Conservation (phyloP, 2,329 filamentous ascomycete species). For the Albifimbria verrucaria region DNA sequence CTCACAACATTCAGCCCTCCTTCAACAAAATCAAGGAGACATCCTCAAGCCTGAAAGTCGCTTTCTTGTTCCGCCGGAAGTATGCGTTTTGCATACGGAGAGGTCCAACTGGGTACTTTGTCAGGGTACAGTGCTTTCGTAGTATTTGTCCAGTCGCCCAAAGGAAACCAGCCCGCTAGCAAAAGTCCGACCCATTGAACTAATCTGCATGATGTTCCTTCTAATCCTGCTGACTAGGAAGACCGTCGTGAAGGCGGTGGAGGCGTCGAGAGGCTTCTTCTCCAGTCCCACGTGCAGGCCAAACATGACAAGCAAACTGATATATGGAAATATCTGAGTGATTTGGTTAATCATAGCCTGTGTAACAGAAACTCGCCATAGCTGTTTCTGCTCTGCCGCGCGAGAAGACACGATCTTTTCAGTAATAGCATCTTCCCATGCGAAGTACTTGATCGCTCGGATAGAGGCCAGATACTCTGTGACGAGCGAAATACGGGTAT, state of each 20-base stretch:
- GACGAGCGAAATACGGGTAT: slow-evolving; percentile 54
- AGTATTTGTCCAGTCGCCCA: slow-evolving; percentile 52
- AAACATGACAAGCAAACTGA: slow-evolving; percentile 53
- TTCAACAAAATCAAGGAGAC: slow-evolving; percentile 50
- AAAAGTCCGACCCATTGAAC: slow-evolving; percentile 35
- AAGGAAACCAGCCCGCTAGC: slow-evolving; percentile 39
- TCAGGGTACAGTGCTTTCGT: slow-evolving; percentile 47
- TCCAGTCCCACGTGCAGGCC: slow-evolving; percentile 46
- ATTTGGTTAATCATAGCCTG: slow-evolving; percentile 44
- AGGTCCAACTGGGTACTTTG: slow-evolving; percentile 45
- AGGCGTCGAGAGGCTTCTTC: slow-evolving; percentile 46
- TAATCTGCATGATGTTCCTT: slow-evolving; percentile 48
- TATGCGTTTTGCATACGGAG: slow-evolving; percentile 43
- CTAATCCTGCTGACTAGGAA: slow-evolving; percentile 51
- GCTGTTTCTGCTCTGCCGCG: slow-evolving; percentile 46
- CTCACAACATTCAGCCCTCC: slow-evolving; percentile 53
- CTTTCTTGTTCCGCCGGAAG: slow-evolving; percentile 48
- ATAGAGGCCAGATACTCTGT: slow-evolving; percentile 58
- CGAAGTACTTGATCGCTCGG: slow-evolving; percentile 58
- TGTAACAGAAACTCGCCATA: slow-evolving; percentile 51
- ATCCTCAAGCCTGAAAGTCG: slow-evolving; percentile 45
- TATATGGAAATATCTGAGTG: slow-evolving; percentile 48
- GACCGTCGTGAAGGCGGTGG: slow-evolving; percentile 56
- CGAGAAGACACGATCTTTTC: slow-evolving; percentile 49
- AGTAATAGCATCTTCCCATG: slow-evolving; percentile 53